A percentile compares a stretch with the other conserved stretches of the same genome.
Conservation (phyloP, 2,329 filamentous ascomycete genomes). For the Colletotrichum sp. region DNA sequence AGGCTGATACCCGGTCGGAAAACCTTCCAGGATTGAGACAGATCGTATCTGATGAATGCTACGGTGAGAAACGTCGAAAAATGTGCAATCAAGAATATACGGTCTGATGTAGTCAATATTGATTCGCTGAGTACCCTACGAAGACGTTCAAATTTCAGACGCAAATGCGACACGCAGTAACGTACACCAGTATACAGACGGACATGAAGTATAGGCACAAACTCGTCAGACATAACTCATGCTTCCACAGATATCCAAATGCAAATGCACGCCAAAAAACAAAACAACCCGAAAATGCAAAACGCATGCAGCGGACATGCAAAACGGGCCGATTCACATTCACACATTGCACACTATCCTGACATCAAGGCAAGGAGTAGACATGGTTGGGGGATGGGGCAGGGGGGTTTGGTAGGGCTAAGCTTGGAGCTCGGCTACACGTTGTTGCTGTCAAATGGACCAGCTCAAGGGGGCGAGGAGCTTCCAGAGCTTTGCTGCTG, state of each 20-base stretch:
- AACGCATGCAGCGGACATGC: not conserved
- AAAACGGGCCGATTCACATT: not conserved
- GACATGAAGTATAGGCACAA: not conserved
- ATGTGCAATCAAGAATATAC: not conserved
- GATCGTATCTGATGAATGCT: not conserved
- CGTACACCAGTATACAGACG: not conserved
- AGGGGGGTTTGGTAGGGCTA: not conserved
- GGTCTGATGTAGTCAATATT: not conserved
- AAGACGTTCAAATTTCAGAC: not conserved
- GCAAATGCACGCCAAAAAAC: not conserved
- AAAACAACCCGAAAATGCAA: not conserved
- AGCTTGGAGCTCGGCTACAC: not conserved
- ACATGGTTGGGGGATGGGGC: not conserved
- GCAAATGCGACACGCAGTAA: not conserved
- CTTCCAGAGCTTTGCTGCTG: slow-evolving; percentile 37
- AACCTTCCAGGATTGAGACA: not conserved
- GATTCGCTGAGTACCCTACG: not conserved
- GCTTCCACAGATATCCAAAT: not conserved
- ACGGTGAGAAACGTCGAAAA: not conserved
- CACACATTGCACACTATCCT: not conserved
- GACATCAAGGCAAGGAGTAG: not conserved
- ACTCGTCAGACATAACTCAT: not conserved
- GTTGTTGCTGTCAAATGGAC: not conserved
- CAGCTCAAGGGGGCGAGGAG: not conserved
- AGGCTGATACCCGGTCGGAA: not conserved